Evolutionary conservation across 805 yeast genomes (phyloP).

Genomic region (Cyberlindnera galapagoensis): DNA sequence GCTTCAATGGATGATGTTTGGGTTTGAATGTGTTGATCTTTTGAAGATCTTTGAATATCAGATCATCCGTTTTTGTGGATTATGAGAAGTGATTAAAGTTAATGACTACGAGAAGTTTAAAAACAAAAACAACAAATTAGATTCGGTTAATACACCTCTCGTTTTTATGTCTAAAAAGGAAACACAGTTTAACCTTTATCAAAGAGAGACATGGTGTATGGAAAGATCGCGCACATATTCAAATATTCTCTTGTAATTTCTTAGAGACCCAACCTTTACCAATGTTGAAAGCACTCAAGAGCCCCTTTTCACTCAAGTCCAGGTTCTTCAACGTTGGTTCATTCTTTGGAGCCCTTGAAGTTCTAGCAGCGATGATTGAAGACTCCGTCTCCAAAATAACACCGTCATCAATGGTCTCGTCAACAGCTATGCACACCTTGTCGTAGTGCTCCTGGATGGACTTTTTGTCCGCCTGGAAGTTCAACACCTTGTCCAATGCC

Average conservation of each 20-base stretch:
- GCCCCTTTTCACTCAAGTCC: constrained; percentile 67
- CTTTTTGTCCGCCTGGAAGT: constrained; percentile 64
- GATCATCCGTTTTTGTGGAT: too few species aligned
- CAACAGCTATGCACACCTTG: constrained; percentile 77
- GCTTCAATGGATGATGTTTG: too few species aligned
- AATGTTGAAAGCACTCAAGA: constrained; percentile 80
- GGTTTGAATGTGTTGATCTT: too few species aligned
- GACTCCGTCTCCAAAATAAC: constrained; percentile 87
- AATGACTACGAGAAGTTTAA: too few species aligned
- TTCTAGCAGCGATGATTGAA: constrained; percentile 80
- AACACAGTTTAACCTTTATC: too few species aligned
- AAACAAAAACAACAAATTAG: too few species aligned
- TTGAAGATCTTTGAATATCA: too few species aligned
- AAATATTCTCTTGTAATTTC: constrained; percentile 42
- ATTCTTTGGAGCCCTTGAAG: constrained; percentile 75
- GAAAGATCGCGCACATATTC: too few species aligned
- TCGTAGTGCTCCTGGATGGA: constrained; percentile 80
- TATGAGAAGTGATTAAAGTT: too few species aligned
- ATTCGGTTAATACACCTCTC: too few species aligned
- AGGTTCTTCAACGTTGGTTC: constrained; percentile 57
- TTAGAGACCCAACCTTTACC: constrained; percentile 69
- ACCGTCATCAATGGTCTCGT: constrained; percentile 92
- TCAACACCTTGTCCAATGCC: constrained; percentile 71
- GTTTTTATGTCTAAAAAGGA: too few species aligned
- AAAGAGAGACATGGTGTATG: too few species aligned